phyloP scores from a whole-genome alignment of 202 grass and related monocot genomes.

The Panicum virgatum region DNA sequence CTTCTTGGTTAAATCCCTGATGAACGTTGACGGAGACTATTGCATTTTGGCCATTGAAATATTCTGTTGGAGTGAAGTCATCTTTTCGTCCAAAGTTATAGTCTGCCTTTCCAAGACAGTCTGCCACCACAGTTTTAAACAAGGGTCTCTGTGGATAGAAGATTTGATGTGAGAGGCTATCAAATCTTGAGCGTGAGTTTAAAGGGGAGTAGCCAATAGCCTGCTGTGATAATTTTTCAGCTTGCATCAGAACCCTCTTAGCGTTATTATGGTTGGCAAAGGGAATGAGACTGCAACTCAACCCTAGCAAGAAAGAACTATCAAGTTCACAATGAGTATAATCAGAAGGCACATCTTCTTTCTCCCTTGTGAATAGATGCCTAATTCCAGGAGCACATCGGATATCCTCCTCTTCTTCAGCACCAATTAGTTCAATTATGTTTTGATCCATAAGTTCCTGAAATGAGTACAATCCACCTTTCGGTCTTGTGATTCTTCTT shows the following conservation, averaged over 20 bases:
- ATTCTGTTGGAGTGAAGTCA: slow-evolving; percentile 57
- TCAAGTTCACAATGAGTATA: slow-evolving; percentile 89
- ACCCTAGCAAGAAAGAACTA: slow-evolving; percentile 75
- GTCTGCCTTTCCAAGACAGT: slow-evolving; percentile 60
- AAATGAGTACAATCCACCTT: slow-evolving; percentile 61
- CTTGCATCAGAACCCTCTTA: slow-evolving; percentile 72
- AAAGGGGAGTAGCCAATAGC: slow-evolving; percentile 81
- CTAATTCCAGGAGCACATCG: slow-evolving; percentile 68
- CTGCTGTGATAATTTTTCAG: slow-evolving; percentile 88
- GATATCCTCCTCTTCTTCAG: slow-evolving; percentile 91
- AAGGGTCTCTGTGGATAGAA: slow-evolving; percentile 88
- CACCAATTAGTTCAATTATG: slow-evolving; percentile 84
- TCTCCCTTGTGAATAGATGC: slow-evolving; percentile 50
- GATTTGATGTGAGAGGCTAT: slow-evolving; percentile 73
- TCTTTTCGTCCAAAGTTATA: slow-evolving; percentile 43
- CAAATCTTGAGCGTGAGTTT: slow-evolving; percentile 67
- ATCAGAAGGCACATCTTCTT: slow-evolving; percentile 39
- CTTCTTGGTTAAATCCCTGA: slow-evolving; percentile 95
- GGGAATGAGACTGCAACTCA: slow-evolving; percentile 85
- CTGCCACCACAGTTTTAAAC: slow-evolving; percentile 75
- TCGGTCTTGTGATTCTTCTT: slow-evolving; percentile 57
- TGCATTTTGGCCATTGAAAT: slow-evolving; percentile 92
- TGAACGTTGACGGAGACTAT: slow-evolving; percentile 82
- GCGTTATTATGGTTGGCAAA: slow-evolving; percentile 80
- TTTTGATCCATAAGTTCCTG: slow-evolving; percentile 71